These are phyloP conservation scores for Aschersonia sp. DNA, from an alignment of 2,329 filamentous ascomycete species.

Conservation along the genomic window DNA sequence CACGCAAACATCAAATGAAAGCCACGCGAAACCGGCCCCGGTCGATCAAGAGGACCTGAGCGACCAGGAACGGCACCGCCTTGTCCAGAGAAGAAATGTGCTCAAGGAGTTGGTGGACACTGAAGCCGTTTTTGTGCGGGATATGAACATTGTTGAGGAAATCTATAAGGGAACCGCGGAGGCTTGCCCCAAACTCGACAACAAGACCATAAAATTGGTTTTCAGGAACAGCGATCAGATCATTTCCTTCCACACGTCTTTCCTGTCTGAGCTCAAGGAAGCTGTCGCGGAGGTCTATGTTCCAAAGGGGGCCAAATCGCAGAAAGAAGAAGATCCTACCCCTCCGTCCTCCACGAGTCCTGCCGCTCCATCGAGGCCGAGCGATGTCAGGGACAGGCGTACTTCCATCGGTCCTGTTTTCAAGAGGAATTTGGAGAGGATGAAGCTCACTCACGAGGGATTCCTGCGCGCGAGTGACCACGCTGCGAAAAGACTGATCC, in stretches of 20 bases:
- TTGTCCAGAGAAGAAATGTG: constrained; percentile 68
- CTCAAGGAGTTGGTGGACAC: constrained; percentile 90
- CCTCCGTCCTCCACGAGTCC: constrained; percentile 24
- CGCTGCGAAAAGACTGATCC: constrained; percentile 44
- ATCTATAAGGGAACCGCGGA: constrained; percentile 93
- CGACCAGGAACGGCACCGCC: constrained; percentile 49
- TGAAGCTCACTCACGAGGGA: constrained; percentile 46
- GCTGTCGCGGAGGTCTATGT: constrained; percentile 69
- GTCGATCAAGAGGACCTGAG: constrained; percentile 26
- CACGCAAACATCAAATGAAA: constrained; percentile 22
- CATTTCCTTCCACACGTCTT: constrained; percentile 68
- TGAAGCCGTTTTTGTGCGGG: constrained; percentile 76
- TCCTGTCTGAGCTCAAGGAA: constrained; percentile 68
- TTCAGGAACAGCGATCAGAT: constrained; percentile 91
- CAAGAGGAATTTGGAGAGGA: constrained; percentile 40
- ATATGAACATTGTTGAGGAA: constrained; percentile 95
- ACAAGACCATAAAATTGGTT: constrained; percentile 74
- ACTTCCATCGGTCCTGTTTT: constrained; percentile 40
- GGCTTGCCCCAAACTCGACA: constrained; percentile 63
- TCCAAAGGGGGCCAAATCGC: constrained; percentile 34
- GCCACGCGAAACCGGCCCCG: constrained; percentile 16
- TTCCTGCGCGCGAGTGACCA: constrained; percentile 50
- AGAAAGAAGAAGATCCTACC: constrained; percentile 22
- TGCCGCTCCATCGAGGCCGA: constrained; percentile 24
- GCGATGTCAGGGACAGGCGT: constrained; percentile 36